Evolutionary conservation across 768 basidiomycete species (phyloP).

Genomic region (Lyophyllum decastes): DNA sequence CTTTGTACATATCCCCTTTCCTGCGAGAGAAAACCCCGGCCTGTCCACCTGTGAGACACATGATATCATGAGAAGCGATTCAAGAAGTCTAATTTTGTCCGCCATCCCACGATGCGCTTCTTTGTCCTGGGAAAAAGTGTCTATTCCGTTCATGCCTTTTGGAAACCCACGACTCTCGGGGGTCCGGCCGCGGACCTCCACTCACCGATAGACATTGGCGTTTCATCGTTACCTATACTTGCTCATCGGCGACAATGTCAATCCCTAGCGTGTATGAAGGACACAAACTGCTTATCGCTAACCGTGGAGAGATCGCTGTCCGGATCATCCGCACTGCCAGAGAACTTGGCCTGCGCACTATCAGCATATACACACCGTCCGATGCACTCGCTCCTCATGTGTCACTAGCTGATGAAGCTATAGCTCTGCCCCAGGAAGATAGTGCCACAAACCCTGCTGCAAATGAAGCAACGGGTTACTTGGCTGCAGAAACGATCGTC

Average conservation of each 20-base stretch:
- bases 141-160: background rate
- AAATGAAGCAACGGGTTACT: constrained; percentile 48
- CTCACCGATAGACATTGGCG: no score
- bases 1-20: background rate
- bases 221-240: no score
- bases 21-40: no score
- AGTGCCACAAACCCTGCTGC: background rate
- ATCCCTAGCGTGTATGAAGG: constrained; percentile 14
- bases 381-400: constrained; percentile 65
- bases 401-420: constrained; percentile 50
- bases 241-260: background rate
- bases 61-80: background rate
- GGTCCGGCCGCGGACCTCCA: background rate
- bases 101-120: background rate
- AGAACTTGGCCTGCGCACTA: constrained; percentile 48
- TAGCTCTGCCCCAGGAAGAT: constrained; percentile 28
- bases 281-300: constrained; percentile 66
- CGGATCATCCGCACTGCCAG: constrained; percentile 62
- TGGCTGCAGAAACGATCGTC: constrained; percentile 38
- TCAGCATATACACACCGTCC: constrained; percentile 61
- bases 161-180: background rate
- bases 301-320: constrained; percentile 73
- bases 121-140: background rate
- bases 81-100: background rate
- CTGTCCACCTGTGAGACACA: background rate